A percentile compares a stretch with the other conserved stretches of the same genome.
Evolutionary conservation across 2,329 filamentous ascomycete species (phyloP).

Genomic region (Sphaerulina vaccinii): DNA sequence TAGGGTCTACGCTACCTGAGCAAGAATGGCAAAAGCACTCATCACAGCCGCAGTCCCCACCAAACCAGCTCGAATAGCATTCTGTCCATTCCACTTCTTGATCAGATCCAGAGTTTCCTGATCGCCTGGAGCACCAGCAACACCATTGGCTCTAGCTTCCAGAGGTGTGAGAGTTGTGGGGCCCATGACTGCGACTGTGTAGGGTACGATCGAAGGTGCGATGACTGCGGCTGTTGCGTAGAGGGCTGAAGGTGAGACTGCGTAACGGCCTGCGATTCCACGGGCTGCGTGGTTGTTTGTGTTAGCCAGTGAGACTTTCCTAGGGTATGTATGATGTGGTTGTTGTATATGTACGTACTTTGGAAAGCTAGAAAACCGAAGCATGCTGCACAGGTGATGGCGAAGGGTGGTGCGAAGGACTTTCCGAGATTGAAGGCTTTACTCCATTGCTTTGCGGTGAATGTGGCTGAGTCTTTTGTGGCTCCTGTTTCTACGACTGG

Average conservation of each 20-base stretch:
- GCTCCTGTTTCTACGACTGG: constrained; percentile 26
- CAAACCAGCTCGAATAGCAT: constrained; percentile 23
- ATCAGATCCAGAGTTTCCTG: constrained; percentile 27
- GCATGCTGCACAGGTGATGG: constrained; percentile 21
- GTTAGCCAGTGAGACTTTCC: constrained; percentile 7
- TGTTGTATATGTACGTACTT: constrained; percentile 15
- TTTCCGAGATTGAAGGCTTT: constrained; percentile 26
- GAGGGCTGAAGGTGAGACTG: constrained; percentile 21
- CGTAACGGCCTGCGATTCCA: constrained; percentile 14
- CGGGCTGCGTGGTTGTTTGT: constrained; percentile 8
- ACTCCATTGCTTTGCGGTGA: constrained; percentile 30
- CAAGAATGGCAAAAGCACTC: constrained; percentile 21
- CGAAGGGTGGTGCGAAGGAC: constrained; percentile 23
- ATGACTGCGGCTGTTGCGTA: constrained; percentile 27
- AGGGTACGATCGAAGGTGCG: constrained; percentile 30
- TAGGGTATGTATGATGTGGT: too few species aligned
- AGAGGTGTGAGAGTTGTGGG: constrained; percentile 19
- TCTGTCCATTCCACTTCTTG: constrained; percentile 28
- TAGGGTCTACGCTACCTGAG: constrained; percentile 14
- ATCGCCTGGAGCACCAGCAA: constrained; percentile 20
- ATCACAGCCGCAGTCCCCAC: constrained; percentile 22
- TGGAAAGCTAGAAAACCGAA: constrained; percentile 26
- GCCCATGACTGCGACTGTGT: constrained; percentile 29
- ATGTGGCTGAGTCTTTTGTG: constrained; percentile 18
- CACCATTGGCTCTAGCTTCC: constrained; percentile 21